Conservation (phyloP, 2,329 filamentous ascomycete genomes). For the Gremmenia infestans region DNA sequence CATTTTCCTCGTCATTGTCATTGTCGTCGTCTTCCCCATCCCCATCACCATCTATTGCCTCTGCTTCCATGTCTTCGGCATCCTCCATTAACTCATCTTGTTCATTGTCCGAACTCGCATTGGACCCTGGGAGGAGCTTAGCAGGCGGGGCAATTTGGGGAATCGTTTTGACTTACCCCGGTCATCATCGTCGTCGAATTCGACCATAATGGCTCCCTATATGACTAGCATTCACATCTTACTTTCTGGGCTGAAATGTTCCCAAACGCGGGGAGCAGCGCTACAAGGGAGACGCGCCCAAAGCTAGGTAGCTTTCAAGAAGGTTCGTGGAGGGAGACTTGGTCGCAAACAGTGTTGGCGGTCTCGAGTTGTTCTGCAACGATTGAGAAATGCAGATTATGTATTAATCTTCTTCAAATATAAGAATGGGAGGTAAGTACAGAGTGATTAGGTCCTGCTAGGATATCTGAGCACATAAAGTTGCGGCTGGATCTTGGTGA, state of each 20-base stretch:
- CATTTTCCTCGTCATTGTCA: conserved; percentile 38
- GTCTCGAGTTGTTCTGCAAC: not conserved
- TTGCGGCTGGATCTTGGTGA: no score
- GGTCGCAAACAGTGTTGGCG: not conserved
- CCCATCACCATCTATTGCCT: conserved; percentile 31
- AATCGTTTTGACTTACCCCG: conserved; percentile 19
- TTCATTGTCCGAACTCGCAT: conserved; percentile 46
- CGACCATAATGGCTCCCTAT: conserved; percentile 24
- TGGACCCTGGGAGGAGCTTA: conserved; percentile 30
- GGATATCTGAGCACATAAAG: not conserved
- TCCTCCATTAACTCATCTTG: conserved; percentile 55
- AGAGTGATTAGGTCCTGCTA: not conserved
- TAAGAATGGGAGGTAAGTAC: not conserved
- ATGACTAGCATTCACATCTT: conserved; percentile 12
- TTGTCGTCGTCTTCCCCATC: conserved; percentile 31
- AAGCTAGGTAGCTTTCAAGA: not conserved
- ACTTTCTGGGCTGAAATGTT: not conserved
- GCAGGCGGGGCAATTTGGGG: not conserved
- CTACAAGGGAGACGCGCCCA: not conserved
- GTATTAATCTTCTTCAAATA: not conserved
- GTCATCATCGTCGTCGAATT: conserved; percentile 31
- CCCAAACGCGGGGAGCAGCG: not conserved
- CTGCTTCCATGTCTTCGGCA: conserved; percentile 33
- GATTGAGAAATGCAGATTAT: not conserved
- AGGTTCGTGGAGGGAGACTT: not conserved